Evolutionary conservation across 2,329 filamentous ascomycete species (phyloP).

Genomic region (Cladosporium phlei): DNA sequence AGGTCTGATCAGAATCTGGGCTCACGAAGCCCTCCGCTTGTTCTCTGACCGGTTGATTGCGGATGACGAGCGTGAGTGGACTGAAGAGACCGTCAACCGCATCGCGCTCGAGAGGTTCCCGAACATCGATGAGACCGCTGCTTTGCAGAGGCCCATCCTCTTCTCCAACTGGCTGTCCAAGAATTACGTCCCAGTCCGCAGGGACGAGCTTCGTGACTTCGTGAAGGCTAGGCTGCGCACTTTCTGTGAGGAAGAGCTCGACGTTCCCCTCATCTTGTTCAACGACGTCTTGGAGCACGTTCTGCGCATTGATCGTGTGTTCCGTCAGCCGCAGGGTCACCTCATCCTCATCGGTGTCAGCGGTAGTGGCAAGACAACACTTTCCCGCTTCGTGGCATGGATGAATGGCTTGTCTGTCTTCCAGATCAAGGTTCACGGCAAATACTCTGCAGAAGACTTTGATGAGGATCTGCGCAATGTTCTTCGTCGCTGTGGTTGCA

Average conservation of each 20-base stretch:
- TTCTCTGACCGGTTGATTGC: conserved; percentile 96
- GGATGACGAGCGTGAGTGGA: conserved; percentile 94
- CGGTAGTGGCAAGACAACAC: conserved; percentile 94
- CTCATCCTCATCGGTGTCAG: conserved; percentile 98
- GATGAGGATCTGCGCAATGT: conserved; percentile 96
- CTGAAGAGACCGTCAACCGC: conserved; percentile 76
- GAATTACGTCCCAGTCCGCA: conserved; percentile 94
- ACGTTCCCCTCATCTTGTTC: conserved; percentile 97
- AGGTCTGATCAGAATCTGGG: conserved; percentile 93
- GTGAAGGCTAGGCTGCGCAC: conserved; percentile 95
- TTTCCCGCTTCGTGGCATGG: conserved; percentile 98
- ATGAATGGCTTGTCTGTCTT: conserved; percentile 99
- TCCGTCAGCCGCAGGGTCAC: conserved; percentile 96
- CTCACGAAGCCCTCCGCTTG: conserved; percentile 88
- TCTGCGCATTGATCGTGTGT: conserved; percentile 94
- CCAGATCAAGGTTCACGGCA: conserved; percentile 99
- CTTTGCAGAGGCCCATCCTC: conserved; percentile 85
- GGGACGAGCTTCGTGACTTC: conserved; percentile 91
- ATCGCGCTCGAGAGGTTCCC: conserved; percentile 92
- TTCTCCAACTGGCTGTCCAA: conserved; percentile 99
- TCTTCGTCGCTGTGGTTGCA: conserved; percentile 87
- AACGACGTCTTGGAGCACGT: conserved; percentile 99
- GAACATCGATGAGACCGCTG: conserved; percentile 84
- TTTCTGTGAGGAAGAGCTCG: conserved; percentile 98
- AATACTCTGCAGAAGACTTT: conserved; percentile 97